Evolutionary conservation across 2,329 filamentous ascomycete genomes (phyloP), one percentile per base, ranked within the genome.

Genomic region (Aspergillus melleus): DNA sequence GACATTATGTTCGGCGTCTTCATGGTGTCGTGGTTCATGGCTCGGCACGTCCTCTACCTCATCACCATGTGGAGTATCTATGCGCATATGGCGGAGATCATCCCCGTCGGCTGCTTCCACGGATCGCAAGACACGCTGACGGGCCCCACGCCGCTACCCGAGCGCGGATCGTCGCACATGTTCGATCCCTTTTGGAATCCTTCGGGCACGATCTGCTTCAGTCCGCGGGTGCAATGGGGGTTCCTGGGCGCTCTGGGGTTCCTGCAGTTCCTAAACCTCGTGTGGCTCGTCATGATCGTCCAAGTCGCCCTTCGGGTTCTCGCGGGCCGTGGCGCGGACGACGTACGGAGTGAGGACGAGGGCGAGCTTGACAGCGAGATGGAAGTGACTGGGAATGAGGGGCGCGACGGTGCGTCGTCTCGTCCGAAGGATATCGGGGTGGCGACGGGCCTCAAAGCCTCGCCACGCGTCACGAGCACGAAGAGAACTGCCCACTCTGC

Each of bases 271-370:
- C 83, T 96, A 58, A 90, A 89, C 44, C 79, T 94, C 39, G 82
- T 88, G 60, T 96, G 92, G 92, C 93, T 96, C 69, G 81, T 81
- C 61, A 88, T 94, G 85, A 95, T 96, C 66, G 75, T 91, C 32
- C 84, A 86, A 58, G 89, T 96, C 1, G 91, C 91, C 29, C 81
- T 88, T 63, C 87, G 88, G 65, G 91, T 96, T 5, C 70, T 96
- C 32, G 84, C 81, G 54, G 92, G 92, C 39, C 83, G 83, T 42
- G 83, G 84, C 26, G 91, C 92, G 3, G 91, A 95, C 61, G 92
- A 96, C 70, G 83, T 86, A 8, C 86, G 92, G 52, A 93, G 90
- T 61, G 92, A 96, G 67, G 90, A 54, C 16, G 57, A 59, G 20
- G 50, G 26, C 26, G 26, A 29, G 26, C 8, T 8, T 29, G 26